Base-by-base conservation (phyloP, 1,284 basidiomycete genomes). In the Cryptococcus sp. region DNA sequence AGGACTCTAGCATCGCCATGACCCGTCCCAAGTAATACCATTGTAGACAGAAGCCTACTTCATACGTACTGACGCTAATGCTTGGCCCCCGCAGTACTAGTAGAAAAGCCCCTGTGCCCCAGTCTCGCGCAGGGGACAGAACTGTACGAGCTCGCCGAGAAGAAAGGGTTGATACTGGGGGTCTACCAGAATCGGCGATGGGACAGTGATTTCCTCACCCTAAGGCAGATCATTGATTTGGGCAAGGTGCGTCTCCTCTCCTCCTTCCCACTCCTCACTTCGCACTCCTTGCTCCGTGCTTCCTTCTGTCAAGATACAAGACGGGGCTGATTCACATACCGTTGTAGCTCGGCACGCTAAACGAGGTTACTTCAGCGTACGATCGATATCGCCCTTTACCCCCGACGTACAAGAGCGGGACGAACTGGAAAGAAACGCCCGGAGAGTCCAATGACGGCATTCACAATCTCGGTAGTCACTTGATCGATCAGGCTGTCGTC, bases 31-130 rank as follows among this genome's bases (percentile, higher is more conserved):
- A 35, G 30, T 2, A 35, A 10, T 10, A 35, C 30, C 13, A 35
- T 35, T 8, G 13, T 10, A 35, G 3, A 8, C 30, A 13, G 5
- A 13, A 19, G 35, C n/a, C 15, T 38, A 19, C 16, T 19, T 27
- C 3, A 45, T 2, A 19, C 19, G 3, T 45, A 19, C 47, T 23
- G 7, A 40, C 19, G 43, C 25, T 23, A 6, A 20, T 52, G 19
- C n/a, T 41, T 52, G 30, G 23, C 27, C 40, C 16, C 46, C 15
- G 7, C 52, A 71, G 80, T 81, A 54, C 85, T 93, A 49, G 85
- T 91, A 46, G 91, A 93, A 75, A 93, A 93, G 75, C 91, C 91
- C 1, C 82, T 92, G 20, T 87, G 88, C 1, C 82, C 88, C 1
- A 88, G 86, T 0, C 80, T 81, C 5, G 77, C 78, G 19, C 83